Base-by-base conservation (phyloP, 1,284 basidiomycete species). In the Sanghuangporus baumii region DNA sequence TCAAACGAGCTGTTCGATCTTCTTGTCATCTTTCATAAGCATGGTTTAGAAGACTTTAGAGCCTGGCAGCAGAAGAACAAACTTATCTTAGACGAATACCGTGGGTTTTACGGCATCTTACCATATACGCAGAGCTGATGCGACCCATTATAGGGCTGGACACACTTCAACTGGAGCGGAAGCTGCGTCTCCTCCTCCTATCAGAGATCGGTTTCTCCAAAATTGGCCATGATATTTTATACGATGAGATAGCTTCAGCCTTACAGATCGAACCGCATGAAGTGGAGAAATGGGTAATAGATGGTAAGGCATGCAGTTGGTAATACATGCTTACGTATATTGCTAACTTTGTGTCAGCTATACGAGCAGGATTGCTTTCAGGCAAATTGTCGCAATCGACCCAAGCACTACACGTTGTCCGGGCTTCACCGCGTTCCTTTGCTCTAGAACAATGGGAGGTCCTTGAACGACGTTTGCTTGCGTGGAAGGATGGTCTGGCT, bases 221-320 rank as follows among this genome's bases (percentile, higher is more conserved):
- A 67, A 80, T 93, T 55, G 89, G 92, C 20, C 84, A 87, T 60
- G 86, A 90, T 69, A 77, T 97, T 14, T 74, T 87, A 0, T 97
- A 97, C 74, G 72, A 84, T 18, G 83, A 84, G 68, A 84, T 96
- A 59, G 87, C 90, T 1, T 76, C 84, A 12, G 80, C 84, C 7
- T 76, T 96, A 51, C 82, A 88, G 65, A 82, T 96, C 11, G 82
- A 87, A 43, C 70, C 76, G 26, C 77, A 81, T 36, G 81, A 93
- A 63, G 93, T 97, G 34, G 95, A 97, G 74, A 87, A 85, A 70
- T 96, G 93, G 93, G 88, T 90, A 57, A 96, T 96, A 69, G 94
- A 96, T 74, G 90, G 94, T 94, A 72, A 62, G 79, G 71, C 18
- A 34, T 12, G 12, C 12, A 38, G 40, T 40, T 34, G 6, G 7